Evolutionary conservation across 139 green algal species (phyloP), one percentile per base, ranked within the genome.

Genomic region (Gonium pectorale): DNA sequence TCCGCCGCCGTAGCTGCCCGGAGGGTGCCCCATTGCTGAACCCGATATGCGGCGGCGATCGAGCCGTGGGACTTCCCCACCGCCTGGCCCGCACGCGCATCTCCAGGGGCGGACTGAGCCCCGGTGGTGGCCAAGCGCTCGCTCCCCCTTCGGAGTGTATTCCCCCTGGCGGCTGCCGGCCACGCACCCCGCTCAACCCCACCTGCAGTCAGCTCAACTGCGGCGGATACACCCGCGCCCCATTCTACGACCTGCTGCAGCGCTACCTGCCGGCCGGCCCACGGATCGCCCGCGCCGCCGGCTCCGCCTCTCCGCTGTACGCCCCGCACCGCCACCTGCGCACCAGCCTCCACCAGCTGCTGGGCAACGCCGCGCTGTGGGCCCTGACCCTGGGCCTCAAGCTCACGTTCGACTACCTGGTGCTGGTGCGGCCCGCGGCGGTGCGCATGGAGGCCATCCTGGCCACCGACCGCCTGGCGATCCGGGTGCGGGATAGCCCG

Each of bases 351-450:
- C 24, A 17, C 33, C 72, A 49, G 37, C 38, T 64, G 44, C 26
- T 92, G 21, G 56, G 43, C 64, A 95, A 96, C 81, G 52, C 82
- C 1, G 27, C 66, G 40, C 92, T 96, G 74, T 96, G 93, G 93
- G 62, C 75, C n/a, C 24, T 87, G 22, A 85, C 92, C 37, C 72
- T 96, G 29, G 83, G 31, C 0, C 51, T 88, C 54, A 96, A 96
- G 84, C 67, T 92, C 24, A 80, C 83, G 4, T 95, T 96, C 56
- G 93, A 95, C 79, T 94, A 89, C 73, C 94, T 90, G 43, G 33
- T 89, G n/a, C 59, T 87, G 38, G 43, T 89, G 9, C 31, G 27
- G 51, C 79, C 79, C 38, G 56, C 66, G 31, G 64, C 46, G 26
- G 35, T 33, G 41, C 44, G 33, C 4, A 4, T 75, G 22, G 7